A percentile compares a stretch with the other conserved stretches of the same genome.
These are phyloP conservation scores for Suhomyces taliae DNA, from an alignment of 1,139 yeast species.

Conservation along the genomic window DNA sequence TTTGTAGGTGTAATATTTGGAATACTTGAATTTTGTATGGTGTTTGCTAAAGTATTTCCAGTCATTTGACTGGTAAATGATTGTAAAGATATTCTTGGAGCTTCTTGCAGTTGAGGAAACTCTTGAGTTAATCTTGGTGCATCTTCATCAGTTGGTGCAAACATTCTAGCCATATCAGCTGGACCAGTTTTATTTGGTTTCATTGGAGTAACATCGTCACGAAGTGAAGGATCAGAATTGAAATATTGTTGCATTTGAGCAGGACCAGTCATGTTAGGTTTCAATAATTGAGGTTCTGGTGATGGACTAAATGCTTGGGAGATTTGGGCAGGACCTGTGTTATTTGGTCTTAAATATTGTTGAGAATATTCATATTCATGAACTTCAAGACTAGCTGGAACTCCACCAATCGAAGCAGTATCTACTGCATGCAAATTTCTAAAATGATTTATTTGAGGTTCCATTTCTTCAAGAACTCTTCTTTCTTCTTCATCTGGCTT, in stretches of 20 bases:
- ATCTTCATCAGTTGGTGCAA: constrained; percentile 20
- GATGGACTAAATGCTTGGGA: constrained; percentile 27
- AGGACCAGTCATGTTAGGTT: constrained; percentile 31
- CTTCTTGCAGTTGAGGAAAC: constrained; percentile 6
- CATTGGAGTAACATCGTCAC: constrained; percentile 17
- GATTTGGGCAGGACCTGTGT: constrained; percentile 57
- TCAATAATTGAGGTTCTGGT: constrained; percentile 22
- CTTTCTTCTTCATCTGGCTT: constrained; percentile 51
- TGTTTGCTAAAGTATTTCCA: constrained; percentile 41
- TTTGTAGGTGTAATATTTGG: constrained; percentile 21
- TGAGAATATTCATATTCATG: constrained; percentile 15
- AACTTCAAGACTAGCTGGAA: constrained; percentile 50
- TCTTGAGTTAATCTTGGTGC: not conserved
- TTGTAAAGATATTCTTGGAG: constrained; percentile 37
- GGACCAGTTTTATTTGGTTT: constrained; percentile 43
- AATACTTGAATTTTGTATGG: constrained; percentile 32
- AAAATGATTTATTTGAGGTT: constrained; percentile 64
- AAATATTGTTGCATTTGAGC: constrained; percentile 24
- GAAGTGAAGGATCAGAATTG: constrained; percentile 7
- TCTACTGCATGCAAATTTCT: constrained; percentile 63
- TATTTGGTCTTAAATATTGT: constrained; percentile 45
- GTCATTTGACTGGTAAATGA: constrained; percentile 50
- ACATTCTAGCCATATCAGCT: constrained; percentile 37
- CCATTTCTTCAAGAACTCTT: constrained; percentile 66
- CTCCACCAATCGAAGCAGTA: constrained; percentile 60